Evolutionary conservation across 164 flowering plant species (phyloP), one percentile per base, ranked within the genome.

Genomic region (Buxus sempervirens): DNA sequence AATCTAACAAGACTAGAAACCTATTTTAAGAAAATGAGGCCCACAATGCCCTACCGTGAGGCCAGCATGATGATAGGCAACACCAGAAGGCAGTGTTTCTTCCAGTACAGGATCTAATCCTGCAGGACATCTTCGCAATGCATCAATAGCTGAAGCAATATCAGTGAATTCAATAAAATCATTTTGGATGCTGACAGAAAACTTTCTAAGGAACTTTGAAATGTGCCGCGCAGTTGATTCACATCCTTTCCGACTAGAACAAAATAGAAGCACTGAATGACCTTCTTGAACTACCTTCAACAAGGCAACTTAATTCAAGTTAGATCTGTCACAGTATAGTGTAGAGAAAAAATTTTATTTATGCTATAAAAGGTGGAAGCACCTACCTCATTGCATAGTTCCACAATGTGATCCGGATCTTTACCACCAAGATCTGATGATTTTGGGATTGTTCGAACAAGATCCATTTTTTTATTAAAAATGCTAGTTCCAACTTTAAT

Each of bases 1-100:
- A 14, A 42, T 38, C 27, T 26, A 18, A 70, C 2, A 66, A 38
- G 42, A 55, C n/a, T n/a, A 80, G 48, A 54, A 25, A 42, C 59
- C 57, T 49, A 27, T 24, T 36, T 21, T 21, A 24, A 22, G 21
- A 67, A 59, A 49, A 64, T 53, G 38, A 49, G 55, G 49, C 68
- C 14, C 32, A 67, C 27, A 60, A 60, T 21, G 60, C 64, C 65
- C 68, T 85, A 95, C 99, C 75, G 97, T 95, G 49, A 95, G 96
- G 55, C 99, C 98, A 79, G 96, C 99, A 86, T 95, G 99, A 80
- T 92, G 98, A 81, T 89, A 95, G 57, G 99, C 99, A 70, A 95
- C 98, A 77, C 98, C 98, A 76, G 77, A 74, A 67, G 96, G 97
- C 70, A 95, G 83, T 61, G 96, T 95, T 82, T 92, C 94, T 73